Conservation (phyloP, 495 filamentous ascomycete genomes). For the Trichodelitschia bisporula region DNA sequence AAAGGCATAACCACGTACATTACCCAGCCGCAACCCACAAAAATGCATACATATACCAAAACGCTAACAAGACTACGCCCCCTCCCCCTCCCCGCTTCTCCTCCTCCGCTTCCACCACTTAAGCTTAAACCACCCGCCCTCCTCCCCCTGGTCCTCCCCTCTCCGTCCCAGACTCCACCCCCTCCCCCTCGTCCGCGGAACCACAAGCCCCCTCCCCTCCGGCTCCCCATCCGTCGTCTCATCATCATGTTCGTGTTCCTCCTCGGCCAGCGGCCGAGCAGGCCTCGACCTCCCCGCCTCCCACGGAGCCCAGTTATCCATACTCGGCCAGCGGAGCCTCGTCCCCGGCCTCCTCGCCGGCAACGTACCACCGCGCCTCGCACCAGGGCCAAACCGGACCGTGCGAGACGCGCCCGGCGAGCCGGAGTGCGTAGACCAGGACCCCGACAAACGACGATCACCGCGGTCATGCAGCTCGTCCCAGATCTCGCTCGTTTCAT, state of each 20-base stretch:
- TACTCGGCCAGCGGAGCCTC: too few species aligned
- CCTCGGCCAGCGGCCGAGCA: neutral
- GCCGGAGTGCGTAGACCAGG: constrained; percentile 4
- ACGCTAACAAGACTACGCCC: neutral
- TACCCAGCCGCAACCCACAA: too few species aligned
- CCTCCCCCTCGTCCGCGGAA: neutral
- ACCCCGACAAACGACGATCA: too few species aligned
- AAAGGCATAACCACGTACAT: too few species aligned
- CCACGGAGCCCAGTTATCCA: neutral
- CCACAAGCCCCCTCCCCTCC: neutral
- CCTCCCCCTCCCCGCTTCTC: constrained; percentile 4
- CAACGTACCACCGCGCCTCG: too few species aligned
- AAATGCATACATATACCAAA: too few species aligned
- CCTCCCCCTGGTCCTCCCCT: constrained; percentile 2
- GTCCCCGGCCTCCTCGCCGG: too few species aligned
- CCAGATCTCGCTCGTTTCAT: constrained; percentile 14
- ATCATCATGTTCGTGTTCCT: neutral
- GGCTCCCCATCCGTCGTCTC: neutral
- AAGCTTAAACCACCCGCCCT: constrained; percentile 8
- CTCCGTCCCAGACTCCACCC: neutral
- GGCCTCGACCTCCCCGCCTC: neutral
- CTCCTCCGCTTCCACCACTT: constrained; percentile 11
- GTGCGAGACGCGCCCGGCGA: constrained; percentile 4
- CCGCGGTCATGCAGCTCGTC: constrained; percentile 15
- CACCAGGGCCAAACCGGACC: too few species aligned